phyloP scores from a whole-genome alignment of 2,329 filamentous ascomycete species.

The Acephala macrosclerotiorum region DNA sequence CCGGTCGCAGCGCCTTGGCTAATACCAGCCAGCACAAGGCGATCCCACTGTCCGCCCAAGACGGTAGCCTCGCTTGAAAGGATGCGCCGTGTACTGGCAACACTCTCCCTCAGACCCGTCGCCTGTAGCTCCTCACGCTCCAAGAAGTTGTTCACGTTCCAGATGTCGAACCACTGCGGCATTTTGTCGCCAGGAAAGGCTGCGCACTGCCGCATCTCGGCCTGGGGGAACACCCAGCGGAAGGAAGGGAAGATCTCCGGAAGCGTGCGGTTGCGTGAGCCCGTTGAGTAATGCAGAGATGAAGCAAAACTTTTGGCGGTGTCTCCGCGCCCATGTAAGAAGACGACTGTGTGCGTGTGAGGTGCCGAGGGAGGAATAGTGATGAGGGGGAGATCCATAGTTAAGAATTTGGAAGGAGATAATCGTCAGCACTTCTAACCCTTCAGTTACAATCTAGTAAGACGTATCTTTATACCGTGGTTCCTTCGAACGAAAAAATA shows the following conservation, averaged over 20 bases:
- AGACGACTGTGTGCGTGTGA: conserved; percentile 28
- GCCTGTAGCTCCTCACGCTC: conserved; percentile 24
- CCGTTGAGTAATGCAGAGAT: conserved; percentile 10
- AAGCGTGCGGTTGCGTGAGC: conserved; percentile 17
- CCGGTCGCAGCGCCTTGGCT: conserved; percentile 53
- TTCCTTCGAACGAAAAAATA: too few species aligned
- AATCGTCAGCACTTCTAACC: too few species aligned
- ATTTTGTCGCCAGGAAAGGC: conserved; percentile 11
- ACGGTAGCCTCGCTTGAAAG: conserved; percentile 5
- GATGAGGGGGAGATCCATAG: conserved; percentile 17
- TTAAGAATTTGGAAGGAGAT: background rate
- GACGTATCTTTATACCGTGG: too few species aligned
- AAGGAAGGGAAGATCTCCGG: conserved; percentile 3
- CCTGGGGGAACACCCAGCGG: conserved; percentile 27
- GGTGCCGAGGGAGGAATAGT: conserved; percentile 12
- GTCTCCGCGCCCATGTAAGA: conserved; percentile 27
- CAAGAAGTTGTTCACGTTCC: conserved; percentile 17
- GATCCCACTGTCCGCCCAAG: conserved; percentile 42
- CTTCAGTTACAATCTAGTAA: too few species aligned
- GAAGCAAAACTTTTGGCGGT: conserved; percentile 21
- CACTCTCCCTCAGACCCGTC: conserved; percentile 23
- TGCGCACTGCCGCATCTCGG: conserved; percentile 12
- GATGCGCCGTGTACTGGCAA: conserved; percentile 11
- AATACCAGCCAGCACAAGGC: conserved; percentile 53
- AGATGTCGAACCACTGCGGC: conserved; percentile 30